Percentiles rank a stretch among this genome's conserved stretches.
Conservation (phyloP, 139 green algal species). For the Micractinium conductrix region DNA sequence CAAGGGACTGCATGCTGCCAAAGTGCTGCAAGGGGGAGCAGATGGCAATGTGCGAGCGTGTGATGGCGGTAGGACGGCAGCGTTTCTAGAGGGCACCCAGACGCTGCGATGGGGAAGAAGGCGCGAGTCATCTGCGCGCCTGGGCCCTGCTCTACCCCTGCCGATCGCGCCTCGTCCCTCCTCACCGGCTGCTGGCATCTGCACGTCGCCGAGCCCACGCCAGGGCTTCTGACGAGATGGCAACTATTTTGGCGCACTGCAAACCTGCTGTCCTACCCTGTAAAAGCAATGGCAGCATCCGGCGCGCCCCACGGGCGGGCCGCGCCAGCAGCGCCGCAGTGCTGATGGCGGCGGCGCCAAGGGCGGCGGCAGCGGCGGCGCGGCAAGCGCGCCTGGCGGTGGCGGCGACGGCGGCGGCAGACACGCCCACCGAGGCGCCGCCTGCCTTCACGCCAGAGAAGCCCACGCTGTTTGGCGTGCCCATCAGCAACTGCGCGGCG, state of each 20-base stretch:
- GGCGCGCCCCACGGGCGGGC: not conserved
- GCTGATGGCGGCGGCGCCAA: not conserved
- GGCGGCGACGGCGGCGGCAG: not conserved
- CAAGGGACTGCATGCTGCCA: not conserved
- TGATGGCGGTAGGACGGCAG: no score
- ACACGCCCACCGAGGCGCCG: not conserved
- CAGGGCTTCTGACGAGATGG: no score
- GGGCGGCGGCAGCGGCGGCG: not conserved
- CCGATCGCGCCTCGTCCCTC: no score
- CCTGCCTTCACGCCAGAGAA: constrained; percentile 28
- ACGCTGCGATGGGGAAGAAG: no score
- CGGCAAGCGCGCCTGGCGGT: not conserved
- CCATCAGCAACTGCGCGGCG: constrained; percentile 74
- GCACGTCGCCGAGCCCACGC: no score
- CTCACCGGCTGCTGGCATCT: not conserved
- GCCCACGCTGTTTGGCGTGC: constrained; percentile 66
- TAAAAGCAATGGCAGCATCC: not conserved
- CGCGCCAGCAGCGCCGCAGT: constrained; percentile 21
- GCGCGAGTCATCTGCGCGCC: no score
- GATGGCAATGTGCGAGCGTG: no score
- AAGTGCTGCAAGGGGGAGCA: not conserved
- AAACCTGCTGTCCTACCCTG: no score
- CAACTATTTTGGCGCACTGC: no score
- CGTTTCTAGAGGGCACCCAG: no score
- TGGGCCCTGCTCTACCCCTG: no score